phyloP scores from a whole-genome alignment of 75 land plant species.

The Pinus taeda region DNA sequence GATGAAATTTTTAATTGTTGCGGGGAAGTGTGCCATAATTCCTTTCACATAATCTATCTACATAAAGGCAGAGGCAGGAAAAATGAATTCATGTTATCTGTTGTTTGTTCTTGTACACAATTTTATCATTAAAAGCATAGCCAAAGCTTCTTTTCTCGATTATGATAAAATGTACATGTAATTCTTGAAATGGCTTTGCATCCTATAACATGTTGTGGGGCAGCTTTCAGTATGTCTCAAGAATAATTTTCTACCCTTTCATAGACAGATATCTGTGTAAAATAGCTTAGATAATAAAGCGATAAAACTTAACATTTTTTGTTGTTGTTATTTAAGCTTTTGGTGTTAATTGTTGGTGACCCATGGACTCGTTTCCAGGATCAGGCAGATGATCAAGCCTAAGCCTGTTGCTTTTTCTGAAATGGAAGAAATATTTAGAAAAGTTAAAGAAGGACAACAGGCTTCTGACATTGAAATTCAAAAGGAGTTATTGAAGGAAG shows the following conservation, averaged over 20 bases:
- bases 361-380: slow-evolving; percentile 20
- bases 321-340: background rate
- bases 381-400: slow-evolving; percentile 51
- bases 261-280: background rate
- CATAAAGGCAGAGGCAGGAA: background rate
- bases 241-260: background rate
- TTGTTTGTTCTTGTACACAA: background rate
- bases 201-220: too few relatives aligned
- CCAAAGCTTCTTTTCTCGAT: slow-evolving; percentile 5
- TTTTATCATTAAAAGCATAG: background rate
- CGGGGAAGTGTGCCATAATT: background rate
- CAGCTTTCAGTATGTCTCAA: background rate
- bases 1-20: background rate
- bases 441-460: slow-evolving; percentile 50
- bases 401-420: slow-evolving; percentile 42
- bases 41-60: background rate
- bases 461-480: slow-evolving; percentile 30
- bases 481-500: slow-evolving; percentile 21
- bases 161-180: background rate
- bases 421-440: slow-evolving; percentile 39
- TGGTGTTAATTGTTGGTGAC: background rate
- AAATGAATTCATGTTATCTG: background rate
- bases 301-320: background rate
- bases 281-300: background rate
- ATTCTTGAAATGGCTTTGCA: background rate